These are phyloP conservation scores for Bruguiera gymnorhiza DNA, from an alignment of 345 rosid genomes.

Conservation along the genomic window DNA sequence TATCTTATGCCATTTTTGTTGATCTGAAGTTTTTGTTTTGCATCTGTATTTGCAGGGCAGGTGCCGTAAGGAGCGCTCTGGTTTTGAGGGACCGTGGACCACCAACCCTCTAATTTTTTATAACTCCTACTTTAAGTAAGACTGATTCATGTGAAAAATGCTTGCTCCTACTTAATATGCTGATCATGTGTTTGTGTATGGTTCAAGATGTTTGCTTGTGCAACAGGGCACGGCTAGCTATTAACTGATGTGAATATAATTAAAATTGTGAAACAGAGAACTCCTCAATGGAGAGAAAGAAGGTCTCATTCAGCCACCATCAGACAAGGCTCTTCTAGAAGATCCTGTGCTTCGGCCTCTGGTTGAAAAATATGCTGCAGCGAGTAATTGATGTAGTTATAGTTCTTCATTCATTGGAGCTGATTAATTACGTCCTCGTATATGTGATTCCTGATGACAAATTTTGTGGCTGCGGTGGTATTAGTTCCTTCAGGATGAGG, in stretches of 20 bases:
- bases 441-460: too few relatives aligned
- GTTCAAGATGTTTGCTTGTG: too few relatives aligned
- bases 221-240: too few relatives aligned
- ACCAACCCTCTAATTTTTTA: conserved; percentile 21
- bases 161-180: not conserved
- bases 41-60: conserved; percentile 14
- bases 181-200: too few relatives aligned
- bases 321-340: conserved; percentile 23
- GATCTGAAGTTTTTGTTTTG: not conserved
- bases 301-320: conserved; percentile 21
- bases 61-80: conserved; percentile 27
- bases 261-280: conserved; percentile 10
- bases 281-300: conserved; percentile 24
- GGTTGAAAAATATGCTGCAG: conserved; percentile 24
- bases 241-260: not conserved
- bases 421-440: too few relatives aligned
- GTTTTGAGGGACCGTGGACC: conserved; percentile 30
- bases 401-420: too few relatives aligned
- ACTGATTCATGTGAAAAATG: not conserved
- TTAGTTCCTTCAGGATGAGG: conserved; percentile 12
- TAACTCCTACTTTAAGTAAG: conserved; percentile 26
- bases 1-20: too few relatives aligned
- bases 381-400: conserved; percentile 2
- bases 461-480: too few relatives aligned
- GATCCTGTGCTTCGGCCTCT: conserved; percentile 23